Percentiles rank a stretch among this genome's conserved stretches.
These are phyloP conservation scores for Syncephalastrum contaminatum DNA, from an alignment of 371 early-diverging fungal species.

Conservation along the genomic window DNA sequence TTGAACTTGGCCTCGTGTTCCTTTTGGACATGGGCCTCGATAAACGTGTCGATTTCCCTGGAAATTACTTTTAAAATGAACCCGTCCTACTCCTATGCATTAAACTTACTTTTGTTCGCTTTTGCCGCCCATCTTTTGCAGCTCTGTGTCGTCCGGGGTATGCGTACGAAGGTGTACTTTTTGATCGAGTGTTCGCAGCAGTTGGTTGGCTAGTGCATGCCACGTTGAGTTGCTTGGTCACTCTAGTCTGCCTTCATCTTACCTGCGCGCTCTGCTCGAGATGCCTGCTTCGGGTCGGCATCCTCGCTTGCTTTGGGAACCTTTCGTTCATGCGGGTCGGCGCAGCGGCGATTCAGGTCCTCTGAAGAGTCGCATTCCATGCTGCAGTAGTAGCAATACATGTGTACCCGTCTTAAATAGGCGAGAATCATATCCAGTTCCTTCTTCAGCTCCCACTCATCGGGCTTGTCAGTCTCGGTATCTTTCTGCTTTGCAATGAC, in stretches of 20 bases:
- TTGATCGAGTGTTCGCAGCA: slow-evolving; percentile 68
- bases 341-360: slow-evolving; percentile 80
- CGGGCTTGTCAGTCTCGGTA: slow-evolving; percentile 18
- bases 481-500: slow-evolving; percentile 20
- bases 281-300: slow-evolving; percentile 23
- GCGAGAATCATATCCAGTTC: slow-evolving; percentile 79
- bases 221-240: no score
- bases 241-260: neutral
- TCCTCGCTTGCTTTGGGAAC: slow-evolving; percentile 16
- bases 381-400: slow-evolving; percentile 93
- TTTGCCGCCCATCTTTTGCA: slow-evolving; percentile 77
- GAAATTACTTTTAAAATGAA: neutral
- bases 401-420: slow-evolving; percentile 89
- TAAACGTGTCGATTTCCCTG: slow-evolving; percentile 51
- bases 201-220: slow-evolving; percentile 38
- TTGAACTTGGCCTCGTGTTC: slow-evolving; percentile 85
- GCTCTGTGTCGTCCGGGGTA: slow-evolving; percentile 63
- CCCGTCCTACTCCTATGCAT: neutral
- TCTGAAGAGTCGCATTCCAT: slow-evolving; percentile 78
- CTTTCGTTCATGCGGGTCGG: slow-evolving; percentile 67
- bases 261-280: slow-evolving; percentile 28
- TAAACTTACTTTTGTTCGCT: slow-evolving; percentile 60
- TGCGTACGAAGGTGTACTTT: slow-evolving; percentile 58
- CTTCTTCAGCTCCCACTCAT: slow-evolving; percentile 45
- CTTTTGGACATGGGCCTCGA: slow-evolving; percentile 60